Percentiles rank a stretch among this genome's conserved stretches.
These are phyloP conservation scores for Emericellopsis terricola DNA, from an alignment of 495 filamentous ascomycete genomes.

Conservation along the genomic window DNA sequence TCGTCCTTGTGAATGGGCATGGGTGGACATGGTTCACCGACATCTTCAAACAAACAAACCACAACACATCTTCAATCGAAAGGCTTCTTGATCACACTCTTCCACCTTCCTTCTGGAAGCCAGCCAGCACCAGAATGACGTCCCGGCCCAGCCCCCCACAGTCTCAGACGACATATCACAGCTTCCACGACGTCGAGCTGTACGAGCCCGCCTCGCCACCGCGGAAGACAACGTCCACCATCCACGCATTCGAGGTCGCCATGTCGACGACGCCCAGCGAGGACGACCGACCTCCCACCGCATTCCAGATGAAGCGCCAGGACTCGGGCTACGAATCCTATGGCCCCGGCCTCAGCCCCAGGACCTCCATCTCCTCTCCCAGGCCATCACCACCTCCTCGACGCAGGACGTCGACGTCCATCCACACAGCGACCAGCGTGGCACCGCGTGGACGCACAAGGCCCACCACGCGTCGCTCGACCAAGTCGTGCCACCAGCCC, in stretches of 20 bases:
- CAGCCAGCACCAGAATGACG: no score
- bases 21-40: no score
- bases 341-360: slow-evolving; percentile 9
- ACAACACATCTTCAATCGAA: not conserved
- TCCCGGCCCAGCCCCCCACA: not conserved
- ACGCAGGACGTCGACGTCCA: slow-evolving; percentile 7
- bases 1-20: no score
- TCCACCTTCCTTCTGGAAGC: no score
- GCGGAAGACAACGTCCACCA: not conserved
- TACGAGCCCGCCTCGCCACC: not conserved
- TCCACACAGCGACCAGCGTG: slow-evolving; percentile 11
- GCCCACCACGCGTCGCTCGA: slow-evolving; percentile 14
- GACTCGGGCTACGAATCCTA: slow-evolving; percentile 33
- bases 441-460: slow-evolving; percentile 14
- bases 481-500: slow-evolving; percentile 10
- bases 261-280: not conserved
- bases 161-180: not conserved
- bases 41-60: not conserved
- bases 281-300: slow-evolving; percentile 1
- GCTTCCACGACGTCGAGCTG: not conserved
- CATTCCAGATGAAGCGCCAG: slow-evolving; percentile 23
- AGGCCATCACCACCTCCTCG: not conserved
- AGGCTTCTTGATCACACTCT: not conserved
- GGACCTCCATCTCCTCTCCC: slow-evolving; percentile 6
- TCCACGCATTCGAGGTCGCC: not conserved